Conservation (phyloP, 768 basidiomycete species). For the Pleurotus tuoliensis region DNA sequence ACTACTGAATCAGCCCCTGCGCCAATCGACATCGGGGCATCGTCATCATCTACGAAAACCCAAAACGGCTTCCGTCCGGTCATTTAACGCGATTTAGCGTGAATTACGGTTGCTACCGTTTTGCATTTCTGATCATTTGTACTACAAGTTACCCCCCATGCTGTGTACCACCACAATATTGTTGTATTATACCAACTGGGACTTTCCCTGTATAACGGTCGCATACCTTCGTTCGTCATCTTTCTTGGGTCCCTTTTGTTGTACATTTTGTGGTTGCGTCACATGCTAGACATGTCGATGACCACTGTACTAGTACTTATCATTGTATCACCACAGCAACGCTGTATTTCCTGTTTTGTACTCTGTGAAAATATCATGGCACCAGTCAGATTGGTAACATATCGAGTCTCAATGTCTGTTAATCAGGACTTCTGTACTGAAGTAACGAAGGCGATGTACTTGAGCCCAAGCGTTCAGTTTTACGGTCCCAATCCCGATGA, state of each 20-base stretch:
- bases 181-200: background rate
- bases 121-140: background rate
- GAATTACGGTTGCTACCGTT: background rate
- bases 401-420: too few species aligned
- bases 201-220: background rate
- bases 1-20: background rate
- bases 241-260: background rate
- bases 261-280: background rate
- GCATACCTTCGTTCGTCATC: background rate
- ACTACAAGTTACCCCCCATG: background rate
- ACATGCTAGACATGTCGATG: too few species aligned
- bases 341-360: too few species aligned
- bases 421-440: too few species aligned
- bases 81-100: background rate
- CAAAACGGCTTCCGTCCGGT: conserved; percentile 2
- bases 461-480: too few species aligned
- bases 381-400: too few species aligned
- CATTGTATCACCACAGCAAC: too few species aligned
- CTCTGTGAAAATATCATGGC: too few species aligned
- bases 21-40: background rate
- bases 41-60: background rate
- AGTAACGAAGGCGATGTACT: too few species aligned
- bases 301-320: too few species aligned
- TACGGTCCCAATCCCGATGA: too few species aligned
- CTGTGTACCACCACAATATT: background rate